phyloP scores from a whole-genome alignment of 352 stramenopile species.

The Aphanomyces astaci region DNA sequence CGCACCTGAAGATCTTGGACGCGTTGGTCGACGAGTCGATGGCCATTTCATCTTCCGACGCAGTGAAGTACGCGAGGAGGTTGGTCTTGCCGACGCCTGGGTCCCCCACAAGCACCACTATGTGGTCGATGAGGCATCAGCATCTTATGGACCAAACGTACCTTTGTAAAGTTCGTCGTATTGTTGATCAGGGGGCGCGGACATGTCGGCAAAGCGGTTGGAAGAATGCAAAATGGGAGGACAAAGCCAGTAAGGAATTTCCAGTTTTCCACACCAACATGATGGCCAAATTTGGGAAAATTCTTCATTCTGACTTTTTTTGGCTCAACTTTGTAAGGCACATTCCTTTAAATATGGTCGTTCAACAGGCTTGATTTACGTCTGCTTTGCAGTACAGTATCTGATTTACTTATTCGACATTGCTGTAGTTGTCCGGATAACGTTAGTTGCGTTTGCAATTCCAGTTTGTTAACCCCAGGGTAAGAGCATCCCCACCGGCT shows the following conservation, averaged over 20 bases:
- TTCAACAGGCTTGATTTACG: too few relatives aligned
- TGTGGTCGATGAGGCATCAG: background rate
- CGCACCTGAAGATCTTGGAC: constrained; percentile 23
- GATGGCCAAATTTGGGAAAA: too few relatives aligned
- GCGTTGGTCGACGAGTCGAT: constrained; percentile 13
- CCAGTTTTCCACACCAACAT: background rate
- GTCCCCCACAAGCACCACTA: constrained; percentile 73
- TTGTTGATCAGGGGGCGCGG: constrained; percentile 36
- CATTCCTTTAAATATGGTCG: too few relatives aligned
- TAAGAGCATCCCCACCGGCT: too few relatives aligned
- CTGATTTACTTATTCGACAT: too few relatives aligned
- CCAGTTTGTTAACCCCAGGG: too few relatives aligned
- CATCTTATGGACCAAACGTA: constrained; percentile 5
- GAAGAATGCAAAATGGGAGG: background rate
- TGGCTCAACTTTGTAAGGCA: too few relatives aligned
- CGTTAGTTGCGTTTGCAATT: too few relatives aligned
- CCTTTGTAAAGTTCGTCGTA: constrained; percentile 81
- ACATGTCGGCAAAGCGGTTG: background rate
- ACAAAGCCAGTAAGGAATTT: constrained; percentile 3
- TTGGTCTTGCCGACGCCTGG: constrained; percentile 32
- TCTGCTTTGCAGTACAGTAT: too few relatives aligned
- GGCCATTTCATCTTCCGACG: constrained; percentile 21
- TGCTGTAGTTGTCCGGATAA: too few relatives aligned
- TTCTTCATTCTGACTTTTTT: too few relatives aligned
- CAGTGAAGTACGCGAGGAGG: constrained; percentile 25